phyloP scores from a whole-genome alignment of 345 rosid genomes.

The Linum trigynum region DNA sequence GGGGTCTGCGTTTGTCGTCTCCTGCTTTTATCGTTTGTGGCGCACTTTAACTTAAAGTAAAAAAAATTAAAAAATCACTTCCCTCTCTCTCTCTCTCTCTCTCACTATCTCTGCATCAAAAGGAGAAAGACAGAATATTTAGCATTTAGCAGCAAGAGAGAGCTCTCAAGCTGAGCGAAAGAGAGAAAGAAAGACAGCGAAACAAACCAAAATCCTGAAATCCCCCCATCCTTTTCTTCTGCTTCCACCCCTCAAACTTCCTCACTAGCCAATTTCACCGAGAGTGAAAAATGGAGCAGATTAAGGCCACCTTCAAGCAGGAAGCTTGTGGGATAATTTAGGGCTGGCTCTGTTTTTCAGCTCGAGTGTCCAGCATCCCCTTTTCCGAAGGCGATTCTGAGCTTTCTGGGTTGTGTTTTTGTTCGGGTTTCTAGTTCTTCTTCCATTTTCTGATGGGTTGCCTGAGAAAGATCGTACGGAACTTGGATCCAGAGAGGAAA shows the following conservation, averaged over 20 bases:
- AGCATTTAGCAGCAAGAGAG: too few species aligned
- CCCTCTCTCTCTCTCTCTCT: neutral
- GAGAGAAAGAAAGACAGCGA: neutral
- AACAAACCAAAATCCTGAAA: neutral
- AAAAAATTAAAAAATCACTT: neutral
- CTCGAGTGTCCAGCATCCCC: too few species aligned
- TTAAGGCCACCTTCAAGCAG: conserved; percentile 32
- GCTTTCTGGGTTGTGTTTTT: neutral
- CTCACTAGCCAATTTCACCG: neutral
- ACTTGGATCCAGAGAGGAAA: conserved; percentile 91
- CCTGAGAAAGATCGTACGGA: conserved; percentile 47
- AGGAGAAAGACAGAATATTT: too few species aligned
- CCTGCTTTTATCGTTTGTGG: conserved; percentile 10
- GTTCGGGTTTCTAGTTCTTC: neutral
- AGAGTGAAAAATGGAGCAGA: conserved; percentile 39
- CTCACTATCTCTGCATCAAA: neutral
- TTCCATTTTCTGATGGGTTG: conserved; percentile 35
- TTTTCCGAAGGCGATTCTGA: neutral
- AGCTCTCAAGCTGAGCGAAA: too few species aligned
- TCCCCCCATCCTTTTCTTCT: neutral
- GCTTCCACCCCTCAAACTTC: neutral
- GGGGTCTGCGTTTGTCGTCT: neutral
- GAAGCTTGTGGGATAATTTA: conserved; percentile 35
- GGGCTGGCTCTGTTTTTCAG: conserved; percentile 2
- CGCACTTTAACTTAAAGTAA: conserved; percentile 19